Evolutionary conservation across 495 filamentous ascomycete species (phyloP).

Genomic region (Penicillium antarcticum): DNA sequence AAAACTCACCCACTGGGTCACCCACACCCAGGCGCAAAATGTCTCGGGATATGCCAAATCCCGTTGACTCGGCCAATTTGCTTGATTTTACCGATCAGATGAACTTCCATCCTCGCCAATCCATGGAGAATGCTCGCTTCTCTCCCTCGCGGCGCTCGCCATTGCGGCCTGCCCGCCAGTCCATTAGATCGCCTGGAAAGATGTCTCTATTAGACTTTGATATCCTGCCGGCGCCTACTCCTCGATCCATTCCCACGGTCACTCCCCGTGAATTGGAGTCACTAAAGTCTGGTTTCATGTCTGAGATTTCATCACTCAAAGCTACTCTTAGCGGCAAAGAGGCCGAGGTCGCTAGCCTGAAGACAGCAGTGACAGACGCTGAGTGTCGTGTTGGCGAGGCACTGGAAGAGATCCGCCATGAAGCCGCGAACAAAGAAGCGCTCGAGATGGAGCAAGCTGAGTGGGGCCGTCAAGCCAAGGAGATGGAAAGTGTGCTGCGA

Average conservation of each 20-base stretch:
- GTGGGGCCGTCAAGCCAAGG: constrained; percentile 78
- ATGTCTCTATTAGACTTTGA: constrained; percentile 80
- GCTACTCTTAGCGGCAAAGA: constrained; percentile 88
- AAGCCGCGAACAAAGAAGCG: constrained; percentile 61
- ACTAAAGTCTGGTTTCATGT: constrained; percentile 82
- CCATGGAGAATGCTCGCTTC: constrained; percentile 34
- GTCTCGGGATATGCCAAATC: constrained; percentile 51
- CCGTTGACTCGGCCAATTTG: constrained; percentile 48
- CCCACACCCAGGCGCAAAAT: constrained; percentile 59
- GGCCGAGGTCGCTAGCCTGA: constrained; percentile 80
- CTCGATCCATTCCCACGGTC: constrained; percentile 84
- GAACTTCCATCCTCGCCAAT: constrained; percentile 46
- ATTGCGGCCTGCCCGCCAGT: constrained; percentile 27
- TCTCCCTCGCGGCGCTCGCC: constrained; percentile 48
- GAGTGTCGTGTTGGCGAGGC: constrained; percentile 88
- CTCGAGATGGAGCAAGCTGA: constrained; percentile 73
- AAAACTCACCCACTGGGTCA: constrained; percentile 43
- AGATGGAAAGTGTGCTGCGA: constrained; percentile 78
- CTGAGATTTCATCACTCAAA: constrained; percentile 84
- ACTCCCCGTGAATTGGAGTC: constrained; percentile 90
- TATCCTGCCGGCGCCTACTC: constrained; percentile 83
- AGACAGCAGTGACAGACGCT: constrained; percentile 80
- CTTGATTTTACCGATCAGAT: constrained; percentile 87
- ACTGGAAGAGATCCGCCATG: constrained; percentile 74
- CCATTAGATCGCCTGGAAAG: constrained; percentile 37